Conservation (phyloP, 176 grass and related monocot species). For the Lolium perenne region DNA sequence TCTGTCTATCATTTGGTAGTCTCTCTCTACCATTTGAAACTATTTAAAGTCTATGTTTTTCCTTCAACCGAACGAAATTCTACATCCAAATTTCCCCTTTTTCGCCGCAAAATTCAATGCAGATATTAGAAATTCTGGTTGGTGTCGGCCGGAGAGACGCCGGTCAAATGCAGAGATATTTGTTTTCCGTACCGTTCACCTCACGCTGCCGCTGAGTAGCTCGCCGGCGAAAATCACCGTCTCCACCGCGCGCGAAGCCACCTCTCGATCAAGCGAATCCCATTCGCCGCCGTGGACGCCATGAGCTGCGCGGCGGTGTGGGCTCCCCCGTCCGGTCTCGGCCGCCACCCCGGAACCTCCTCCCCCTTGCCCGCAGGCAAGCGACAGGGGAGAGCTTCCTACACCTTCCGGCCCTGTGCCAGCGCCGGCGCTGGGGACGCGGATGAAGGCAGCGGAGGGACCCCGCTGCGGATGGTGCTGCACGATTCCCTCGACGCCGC, state of each 20-base stretch:
- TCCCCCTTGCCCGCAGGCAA: neutral
- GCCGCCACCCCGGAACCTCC: neutral
- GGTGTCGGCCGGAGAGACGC: neutral
- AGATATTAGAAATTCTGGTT: neutral
- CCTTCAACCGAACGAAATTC: no score
- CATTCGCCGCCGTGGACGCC: neutral
- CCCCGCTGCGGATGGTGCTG: slow-evolving; percentile 53
- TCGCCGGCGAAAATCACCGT: neutral
- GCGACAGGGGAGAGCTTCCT: neutral
- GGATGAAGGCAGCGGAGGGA: neutral
- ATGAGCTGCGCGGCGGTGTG: slow-evolving; percentile 51
- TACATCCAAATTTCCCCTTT: neutral
- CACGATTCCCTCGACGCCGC: slow-evolving; percentile 75
- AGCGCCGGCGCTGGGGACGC: slow-evolving; percentile 1
- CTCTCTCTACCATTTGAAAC: no score
- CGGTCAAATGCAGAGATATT: slow-evolving; percentile 26
- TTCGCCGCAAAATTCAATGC: neutral
- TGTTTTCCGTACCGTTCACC: neutral
- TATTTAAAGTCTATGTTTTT: no score
- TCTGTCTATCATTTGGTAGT: no score
- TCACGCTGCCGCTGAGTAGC: neutral
- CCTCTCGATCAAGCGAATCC: neutral
- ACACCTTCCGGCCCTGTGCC: slow-evolving; percentile 12
- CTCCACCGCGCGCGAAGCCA: neutral
- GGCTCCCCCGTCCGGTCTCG: slow-evolving; percentile 20